Conservation (phyloP, 345 rosid genomes). For the Eutrema yunnanense region DNA sequence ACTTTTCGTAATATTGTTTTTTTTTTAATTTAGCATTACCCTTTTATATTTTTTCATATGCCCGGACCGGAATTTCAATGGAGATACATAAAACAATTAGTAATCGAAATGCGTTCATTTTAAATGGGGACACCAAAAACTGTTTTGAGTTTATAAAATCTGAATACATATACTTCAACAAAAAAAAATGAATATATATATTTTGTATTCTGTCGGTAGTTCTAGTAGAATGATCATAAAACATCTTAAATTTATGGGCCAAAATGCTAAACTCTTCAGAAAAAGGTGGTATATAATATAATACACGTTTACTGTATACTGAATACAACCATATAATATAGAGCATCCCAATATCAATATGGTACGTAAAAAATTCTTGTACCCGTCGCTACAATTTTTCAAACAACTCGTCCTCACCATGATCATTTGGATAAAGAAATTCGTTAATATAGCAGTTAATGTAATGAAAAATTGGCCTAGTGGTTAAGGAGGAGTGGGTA, state of each 20-base stretch:
- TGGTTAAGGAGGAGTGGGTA: too few species aligned
- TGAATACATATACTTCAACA: too few species aligned
- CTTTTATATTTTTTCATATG: too few species aligned
- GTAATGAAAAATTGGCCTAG: too few species aligned
- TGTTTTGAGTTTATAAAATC: background rate
- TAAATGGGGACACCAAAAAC: background rate
- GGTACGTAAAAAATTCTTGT: background rate
- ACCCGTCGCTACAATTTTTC: background rate
- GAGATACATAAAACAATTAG: too few species aligned
- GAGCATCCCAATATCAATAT: background rate
- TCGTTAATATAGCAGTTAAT: background rate
- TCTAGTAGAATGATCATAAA: background rate
- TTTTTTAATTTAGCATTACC: too few species aligned
- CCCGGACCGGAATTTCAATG: background rate
- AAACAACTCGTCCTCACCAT: background rate
- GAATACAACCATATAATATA: background rate
- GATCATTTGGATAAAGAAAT: background rate
- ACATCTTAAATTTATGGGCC: background rate
- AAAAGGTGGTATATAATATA: background rate
- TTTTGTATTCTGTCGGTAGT: background rate
- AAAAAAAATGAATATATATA: too few species aligned
- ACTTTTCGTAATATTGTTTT: constrained; percentile 8
- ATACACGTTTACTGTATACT: too few species aligned
- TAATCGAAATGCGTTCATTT: background rate
- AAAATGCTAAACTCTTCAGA: background rate